Conservation (phyloP, 2,329 filamentous ascomycete species). For the Venturia carpophila region DNA sequence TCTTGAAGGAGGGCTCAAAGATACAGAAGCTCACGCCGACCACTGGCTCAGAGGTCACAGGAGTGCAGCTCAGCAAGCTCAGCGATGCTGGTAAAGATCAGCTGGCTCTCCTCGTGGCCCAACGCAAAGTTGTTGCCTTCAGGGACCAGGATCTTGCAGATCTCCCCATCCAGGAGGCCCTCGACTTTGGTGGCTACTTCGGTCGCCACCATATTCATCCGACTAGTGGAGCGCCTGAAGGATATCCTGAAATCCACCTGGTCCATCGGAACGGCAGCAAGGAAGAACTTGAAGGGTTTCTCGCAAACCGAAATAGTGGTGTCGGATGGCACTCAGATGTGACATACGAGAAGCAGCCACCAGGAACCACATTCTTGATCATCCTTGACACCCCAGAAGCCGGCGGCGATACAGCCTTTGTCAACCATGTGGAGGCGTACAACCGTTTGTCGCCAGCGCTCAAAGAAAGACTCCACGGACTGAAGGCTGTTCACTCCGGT, state of each 20-base stretch:
- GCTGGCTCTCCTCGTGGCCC: slow-evolving; percentile 64
- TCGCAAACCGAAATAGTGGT: slow-evolving; percentile 63
- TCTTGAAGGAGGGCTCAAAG: slow-evolving; percentile 46
- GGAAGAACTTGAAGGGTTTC: slow-evolving; percentile 51
- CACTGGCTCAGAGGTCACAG: slow-evolving; percentile 64
- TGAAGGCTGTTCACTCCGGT: slow-evolving; percentile 74
- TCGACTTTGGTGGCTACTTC: slow-evolving; percentile 66
- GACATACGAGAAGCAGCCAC: slow-evolving; percentile 79
- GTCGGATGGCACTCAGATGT: slow-evolving; percentile 87
- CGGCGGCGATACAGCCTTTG: slow-evolving; percentile 80
- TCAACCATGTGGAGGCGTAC: slow-evolving; percentile 73
- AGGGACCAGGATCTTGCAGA: slow-evolving; percentile 60
- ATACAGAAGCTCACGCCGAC: slow-evolving; percentile 60
- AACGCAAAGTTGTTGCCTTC: slow-evolving; percentile 73
- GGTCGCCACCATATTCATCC: slow-evolving; percentile 77
- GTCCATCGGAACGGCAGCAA: slow-evolving; percentile 66
- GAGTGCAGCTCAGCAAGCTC: slow-evolving; percentile 63
- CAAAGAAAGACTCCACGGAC: slow-evolving; percentile 68
- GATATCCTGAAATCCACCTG: slow-evolving; percentile 67
- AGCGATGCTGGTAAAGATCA: slow-evolving; percentile 64
- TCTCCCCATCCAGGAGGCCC: slow-evolving; percentile 60
- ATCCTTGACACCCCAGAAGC: slow-evolving; percentile 69
- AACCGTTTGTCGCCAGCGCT: slow-evolving; percentile 71
- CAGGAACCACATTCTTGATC: slow-evolving; percentile 84
- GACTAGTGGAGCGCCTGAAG: slow-evolving; percentile 65